Evolutionary conservation across 805 yeast species (phyloP).

Genomic region (Ogataea angusta): DNA sequence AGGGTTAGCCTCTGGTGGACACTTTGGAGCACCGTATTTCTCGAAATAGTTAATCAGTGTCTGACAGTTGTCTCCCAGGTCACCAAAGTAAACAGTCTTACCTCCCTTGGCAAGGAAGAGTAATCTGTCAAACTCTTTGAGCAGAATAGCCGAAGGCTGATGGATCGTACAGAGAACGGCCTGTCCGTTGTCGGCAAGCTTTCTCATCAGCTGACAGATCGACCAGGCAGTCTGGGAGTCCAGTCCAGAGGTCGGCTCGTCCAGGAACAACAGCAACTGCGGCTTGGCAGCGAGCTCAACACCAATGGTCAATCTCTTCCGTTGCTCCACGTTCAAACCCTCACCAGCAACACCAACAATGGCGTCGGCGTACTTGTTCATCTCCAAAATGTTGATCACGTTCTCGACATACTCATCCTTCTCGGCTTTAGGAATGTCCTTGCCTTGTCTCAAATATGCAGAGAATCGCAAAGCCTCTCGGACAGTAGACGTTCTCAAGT

Average conservation of each 20-base stretch:
- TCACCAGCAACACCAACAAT: constrained; percentile 47
- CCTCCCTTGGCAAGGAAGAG: constrained; percentile 71
- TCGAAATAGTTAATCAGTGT: constrained; percentile 66
- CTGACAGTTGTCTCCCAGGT: constrained; percentile 53
- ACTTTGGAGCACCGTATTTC: constrained; percentile 56
- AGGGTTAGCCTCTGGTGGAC: constrained; percentile 72
- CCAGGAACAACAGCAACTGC: constrained; percentile 49
- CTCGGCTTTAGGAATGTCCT: constrained; percentile 38
- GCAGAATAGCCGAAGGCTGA: constrained; percentile 78
- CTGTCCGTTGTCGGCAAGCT: constrained; percentile 50
- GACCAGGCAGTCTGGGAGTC: constrained; percentile 63
- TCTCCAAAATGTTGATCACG: constrained; percentile 47
- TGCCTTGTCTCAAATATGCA: constrained; percentile 47
- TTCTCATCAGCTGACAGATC: constrained; percentile 50
- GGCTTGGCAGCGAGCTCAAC: constrained; percentile 58
- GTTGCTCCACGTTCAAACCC: constrained; percentile 54
- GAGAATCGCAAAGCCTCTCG: constrained; percentile 52
- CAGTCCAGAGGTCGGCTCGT: constrained; percentile 61
- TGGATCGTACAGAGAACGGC: constrained; percentile 70
- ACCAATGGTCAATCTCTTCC: constrained; percentile 53
- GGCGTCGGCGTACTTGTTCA: constrained; percentile 56
- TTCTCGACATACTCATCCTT: constrained; percentile 51
- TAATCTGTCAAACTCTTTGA: constrained; percentile 75
- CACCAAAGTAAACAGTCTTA: constrained; percentile 72
- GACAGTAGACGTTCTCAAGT: constrained; percentile 48